Conservation (phyloP, 148 eudicot genomes). For the Chenopodium quinoa region DNA sequence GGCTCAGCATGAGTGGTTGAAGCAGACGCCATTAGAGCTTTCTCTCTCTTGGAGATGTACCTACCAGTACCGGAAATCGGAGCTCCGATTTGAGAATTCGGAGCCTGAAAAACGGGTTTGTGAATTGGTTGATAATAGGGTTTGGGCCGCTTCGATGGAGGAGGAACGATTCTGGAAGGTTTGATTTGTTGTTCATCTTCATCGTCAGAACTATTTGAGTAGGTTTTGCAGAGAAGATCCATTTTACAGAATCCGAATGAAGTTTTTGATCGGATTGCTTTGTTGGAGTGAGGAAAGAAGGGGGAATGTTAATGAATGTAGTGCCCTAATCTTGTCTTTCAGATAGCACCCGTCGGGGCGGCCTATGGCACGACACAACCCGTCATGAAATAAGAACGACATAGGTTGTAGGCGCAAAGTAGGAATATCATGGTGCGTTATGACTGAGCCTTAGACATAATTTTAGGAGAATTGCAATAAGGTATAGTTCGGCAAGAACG, state of each 20-base stretch:
- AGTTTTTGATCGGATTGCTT: neutral
- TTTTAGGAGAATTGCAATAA: too few species aligned
- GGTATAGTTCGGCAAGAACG: too few species aligned
- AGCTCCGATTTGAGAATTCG: conserved; percentile 21
- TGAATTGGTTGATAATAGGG: neutral
- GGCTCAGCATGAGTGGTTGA: neutral
- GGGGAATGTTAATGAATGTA: neutral
- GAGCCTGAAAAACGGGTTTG: neutral
- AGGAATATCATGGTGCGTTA: too few species aligned
- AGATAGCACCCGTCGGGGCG: too few species aligned
- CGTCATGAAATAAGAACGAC: too few species aligned
- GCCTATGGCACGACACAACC: too few species aligned
- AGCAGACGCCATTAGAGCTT: conserved; percentile 35
- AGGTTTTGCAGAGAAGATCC: conserved; percentile 39
- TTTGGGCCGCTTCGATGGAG: conserved; percentile 30
- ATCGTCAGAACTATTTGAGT: conserved; percentile 31
- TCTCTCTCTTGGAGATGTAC: conserved; percentile 42
- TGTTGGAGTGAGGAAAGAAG: neutral
- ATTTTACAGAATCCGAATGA: neutral
- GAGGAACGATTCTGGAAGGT: neutral
- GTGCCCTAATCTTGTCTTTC: too few species aligned
- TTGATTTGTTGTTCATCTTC: conserved; percentile 17
- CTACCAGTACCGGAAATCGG: conserved; percentile 17
- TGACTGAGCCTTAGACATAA: too few species aligned
- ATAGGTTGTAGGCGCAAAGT: too few species aligned